phyloP scores from a whole-genome alignment of 352 stramenopile genomes.

The Phytophthora sp. region DNA sequence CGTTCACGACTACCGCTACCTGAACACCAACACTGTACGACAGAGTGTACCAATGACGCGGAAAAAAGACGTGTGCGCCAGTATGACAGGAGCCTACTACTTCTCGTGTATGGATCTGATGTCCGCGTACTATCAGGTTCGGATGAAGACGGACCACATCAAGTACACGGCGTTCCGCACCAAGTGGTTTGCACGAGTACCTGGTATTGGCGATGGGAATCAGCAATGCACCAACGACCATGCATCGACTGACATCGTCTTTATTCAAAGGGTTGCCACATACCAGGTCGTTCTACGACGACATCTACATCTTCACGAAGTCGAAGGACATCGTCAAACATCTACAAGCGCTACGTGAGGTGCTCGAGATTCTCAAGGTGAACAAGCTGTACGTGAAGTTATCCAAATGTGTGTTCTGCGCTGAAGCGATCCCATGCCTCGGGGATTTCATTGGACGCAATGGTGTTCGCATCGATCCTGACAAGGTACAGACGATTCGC shows the following conservation, averaged over 20 bases:
- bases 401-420: constrained; percentile 31
- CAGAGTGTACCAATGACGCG: no score
- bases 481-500: constrained; percentile 24
- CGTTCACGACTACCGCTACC: no score
- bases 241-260: neutral
- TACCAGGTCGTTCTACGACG: constrained; percentile 4
- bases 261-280: no score
- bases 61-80: no score
- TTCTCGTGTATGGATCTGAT: no score
- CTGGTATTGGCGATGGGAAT: neutral
- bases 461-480: constrained; percentile 19
- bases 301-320: constrained; percentile 3
- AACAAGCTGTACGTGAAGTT: constrained; percentile 5
- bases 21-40: no score
- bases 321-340: neutral
- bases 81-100: no score
- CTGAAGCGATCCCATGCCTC: constrained; percentile 30
- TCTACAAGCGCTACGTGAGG: no score
- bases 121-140: constrained; percentile 32
- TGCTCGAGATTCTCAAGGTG: no score
- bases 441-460: constrained; percentile 35
- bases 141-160: constrained; percentile 26
- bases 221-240: neutral
- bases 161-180: constrained; percentile 25
- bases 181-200: constrained; percentile 27